phyloP scores from a whole-genome alignment of 257 asterid species.

The Petrea volubilis region DNA sequence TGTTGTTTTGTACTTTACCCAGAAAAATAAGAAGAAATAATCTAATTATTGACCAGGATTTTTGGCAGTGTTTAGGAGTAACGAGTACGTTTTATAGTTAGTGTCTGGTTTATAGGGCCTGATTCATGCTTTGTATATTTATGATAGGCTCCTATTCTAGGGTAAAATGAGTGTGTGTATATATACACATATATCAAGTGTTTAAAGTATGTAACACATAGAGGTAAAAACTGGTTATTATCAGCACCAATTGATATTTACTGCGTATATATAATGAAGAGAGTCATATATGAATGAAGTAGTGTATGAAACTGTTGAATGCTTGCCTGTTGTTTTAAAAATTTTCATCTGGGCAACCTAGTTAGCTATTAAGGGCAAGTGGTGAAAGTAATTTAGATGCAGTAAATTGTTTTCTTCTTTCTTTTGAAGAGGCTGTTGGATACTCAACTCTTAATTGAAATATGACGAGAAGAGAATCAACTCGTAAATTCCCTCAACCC shows the following conservation, averaged over 20 bases:
- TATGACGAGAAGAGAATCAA: constrained; percentile 15
- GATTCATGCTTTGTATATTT: no score
- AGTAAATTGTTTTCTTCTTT: neutral
- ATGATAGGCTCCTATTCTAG: no score
- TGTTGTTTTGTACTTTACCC: constrained; percentile 9
- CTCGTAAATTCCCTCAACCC: neutral
- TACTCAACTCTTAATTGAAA: constrained; percentile 6
- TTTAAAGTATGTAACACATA: no score
- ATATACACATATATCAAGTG: no score
- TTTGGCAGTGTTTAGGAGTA: no score
- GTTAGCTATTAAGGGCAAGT: neutral
- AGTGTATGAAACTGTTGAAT: constrained; percentile 2
- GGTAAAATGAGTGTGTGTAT: no score
- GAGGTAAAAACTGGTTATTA: no score
- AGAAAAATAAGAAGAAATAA: neutral
- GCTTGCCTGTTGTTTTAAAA: neutral
- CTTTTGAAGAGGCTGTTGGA: constrained; percentile 1
- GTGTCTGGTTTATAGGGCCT: no score
- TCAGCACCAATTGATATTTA: neutral
- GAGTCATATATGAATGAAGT: neutral
- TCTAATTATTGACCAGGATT: no score
- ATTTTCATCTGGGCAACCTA: neutral
- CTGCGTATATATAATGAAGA: neutral
- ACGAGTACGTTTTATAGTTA: no score
- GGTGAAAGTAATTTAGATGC: constrained; percentile 2